phyloP scores from a whole-genome alignment of 2,329 filamentous ascomycete genomes.

The Sclerotinia sclerotiorum region DNA sequence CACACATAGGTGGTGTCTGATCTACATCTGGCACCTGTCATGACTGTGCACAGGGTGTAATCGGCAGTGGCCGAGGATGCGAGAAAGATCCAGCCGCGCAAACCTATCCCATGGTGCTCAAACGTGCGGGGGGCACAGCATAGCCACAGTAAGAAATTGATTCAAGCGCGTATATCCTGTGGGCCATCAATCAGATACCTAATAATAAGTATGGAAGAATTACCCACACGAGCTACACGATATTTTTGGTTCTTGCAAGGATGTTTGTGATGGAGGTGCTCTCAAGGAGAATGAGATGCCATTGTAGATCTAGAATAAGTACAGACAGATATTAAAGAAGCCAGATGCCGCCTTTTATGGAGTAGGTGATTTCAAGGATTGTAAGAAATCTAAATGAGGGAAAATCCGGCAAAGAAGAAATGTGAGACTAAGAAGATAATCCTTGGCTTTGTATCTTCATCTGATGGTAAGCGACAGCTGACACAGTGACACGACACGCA shows the following conservation, averaged over 20 bases:
- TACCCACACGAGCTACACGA: not conserved
- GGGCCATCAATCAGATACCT: not conserved
- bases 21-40: constrained; percentile 10
- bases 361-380: not conserved
- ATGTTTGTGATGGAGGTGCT: not conserved
- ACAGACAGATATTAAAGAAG: not conserved
- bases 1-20: not conserved
- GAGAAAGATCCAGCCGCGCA: constrained; percentile 8
- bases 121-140: constrained; percentile 6
- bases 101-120: not conserved
- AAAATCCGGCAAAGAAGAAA: not conserved
- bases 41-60: not conserved
- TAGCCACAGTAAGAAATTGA: constrained; percentile 1
- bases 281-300: not conserved
- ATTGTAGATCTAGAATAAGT: not conserved
- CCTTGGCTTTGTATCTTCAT: not conserved
- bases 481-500: not conserved
- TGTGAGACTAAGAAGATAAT: not conserved
- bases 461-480: not conserved
- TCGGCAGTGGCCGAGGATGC: constrained; percentile 2
- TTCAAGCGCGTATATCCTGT: not conserved
- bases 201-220: not conserved
- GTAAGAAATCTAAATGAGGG: not conserved
- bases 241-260: not conserved
- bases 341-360: not conserved